Evolutionary conservation across 1,284 basidiomycete genomes (phyloP).

Genomic region (Ceratobasidium sp.): DNA sequence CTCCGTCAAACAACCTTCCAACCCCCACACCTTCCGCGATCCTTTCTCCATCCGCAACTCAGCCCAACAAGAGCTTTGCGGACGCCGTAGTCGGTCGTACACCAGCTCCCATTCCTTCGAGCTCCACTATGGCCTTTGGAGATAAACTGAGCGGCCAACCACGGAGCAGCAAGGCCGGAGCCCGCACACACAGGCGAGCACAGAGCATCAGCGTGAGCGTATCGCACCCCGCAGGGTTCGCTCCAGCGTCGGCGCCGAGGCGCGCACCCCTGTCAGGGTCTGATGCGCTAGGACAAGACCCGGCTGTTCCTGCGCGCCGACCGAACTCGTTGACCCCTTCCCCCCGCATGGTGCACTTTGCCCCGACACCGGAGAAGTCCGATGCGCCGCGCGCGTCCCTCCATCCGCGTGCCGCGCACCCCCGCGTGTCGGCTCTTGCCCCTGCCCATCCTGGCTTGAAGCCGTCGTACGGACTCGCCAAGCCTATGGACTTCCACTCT

Average conservation of each 20-base stretch:
- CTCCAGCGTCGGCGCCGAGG: neutral
- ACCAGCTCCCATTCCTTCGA: neutral
- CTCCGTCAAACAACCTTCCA: neutral
- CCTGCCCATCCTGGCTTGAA: conserved; percentile 27
- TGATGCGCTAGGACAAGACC: neutral
- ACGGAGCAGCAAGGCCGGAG: conserved; percentile 30
- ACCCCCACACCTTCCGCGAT: neutral
- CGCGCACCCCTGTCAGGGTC: conserved; percentile 23
- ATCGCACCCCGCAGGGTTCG: conserved; percentile 12
- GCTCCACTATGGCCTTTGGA: conserved; percentile 27
- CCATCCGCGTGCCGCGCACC: conserved; percentile 21
- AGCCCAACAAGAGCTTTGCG: conserved; percentile 36
- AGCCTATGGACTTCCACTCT: conserved; percentile 6
- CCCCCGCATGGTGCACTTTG: conserved; percentile 40
- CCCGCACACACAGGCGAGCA: conserved; percentile 27
- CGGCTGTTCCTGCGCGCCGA: conserved; percentile 12
- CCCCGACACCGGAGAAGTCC: conserved; percentile 15
- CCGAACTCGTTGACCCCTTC: conserved; percentile 19
- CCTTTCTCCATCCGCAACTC: conserved; percentile 34
- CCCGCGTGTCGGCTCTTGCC: conserved; percentile 35
- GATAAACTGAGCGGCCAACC: conserved; percentile 26
- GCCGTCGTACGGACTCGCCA: conserved; percentile 29
- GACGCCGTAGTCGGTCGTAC: conserved; percentile 36
- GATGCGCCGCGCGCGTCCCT: conserved; percentile 19
- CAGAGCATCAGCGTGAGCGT: conserved; percentile 40